phyloP scores from a whole-genome alignment of 179 eudicot species.

The Patellifolia procumbens region DNA sequence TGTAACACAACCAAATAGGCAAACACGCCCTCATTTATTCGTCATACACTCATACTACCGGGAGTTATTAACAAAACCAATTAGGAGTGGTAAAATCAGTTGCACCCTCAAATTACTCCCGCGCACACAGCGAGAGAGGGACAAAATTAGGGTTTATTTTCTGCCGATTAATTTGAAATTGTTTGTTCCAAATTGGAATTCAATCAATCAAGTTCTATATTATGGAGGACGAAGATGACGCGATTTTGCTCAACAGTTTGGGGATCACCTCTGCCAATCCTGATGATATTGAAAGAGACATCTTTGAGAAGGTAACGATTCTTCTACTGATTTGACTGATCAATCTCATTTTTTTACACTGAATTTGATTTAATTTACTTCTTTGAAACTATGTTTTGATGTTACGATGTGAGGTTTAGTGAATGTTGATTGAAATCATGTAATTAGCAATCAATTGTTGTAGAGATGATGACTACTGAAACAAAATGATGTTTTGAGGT shows the following conservation, averaged over 20 bases:
- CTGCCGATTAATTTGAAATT: not conserved
- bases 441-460: not conserved
- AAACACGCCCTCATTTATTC: too few species aligned
- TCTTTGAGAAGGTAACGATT: constrained; percentile 55
- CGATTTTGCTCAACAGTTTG: constrained; percentile 64
- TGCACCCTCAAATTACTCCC: not conserved
- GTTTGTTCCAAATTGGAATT: not conserved
- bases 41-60: too few species aligned
- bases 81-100: not conserved
- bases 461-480: not conserved
- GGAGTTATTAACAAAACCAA: too few species aligned
- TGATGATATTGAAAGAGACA: constrained; percentile 70
- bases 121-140: not conserved
- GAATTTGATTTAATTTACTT: not conserved
- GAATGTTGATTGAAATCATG: constrained; percentile 1
- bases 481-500: not conserved
- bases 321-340: not conserved
- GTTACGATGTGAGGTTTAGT: not conserved
- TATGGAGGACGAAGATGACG: constrained; percentile 79
- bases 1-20: too few species aligned
- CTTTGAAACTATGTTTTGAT: not conserved
- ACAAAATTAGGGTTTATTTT: constrained; percentile 7
- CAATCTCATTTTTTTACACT: not conserved
- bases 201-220: not conserved
- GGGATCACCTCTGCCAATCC: constrained; percentile 92